Conservation (phyloP, 2,329 filamentous ascomycete genomes). For the Colletotrichum magnum region DNA sequence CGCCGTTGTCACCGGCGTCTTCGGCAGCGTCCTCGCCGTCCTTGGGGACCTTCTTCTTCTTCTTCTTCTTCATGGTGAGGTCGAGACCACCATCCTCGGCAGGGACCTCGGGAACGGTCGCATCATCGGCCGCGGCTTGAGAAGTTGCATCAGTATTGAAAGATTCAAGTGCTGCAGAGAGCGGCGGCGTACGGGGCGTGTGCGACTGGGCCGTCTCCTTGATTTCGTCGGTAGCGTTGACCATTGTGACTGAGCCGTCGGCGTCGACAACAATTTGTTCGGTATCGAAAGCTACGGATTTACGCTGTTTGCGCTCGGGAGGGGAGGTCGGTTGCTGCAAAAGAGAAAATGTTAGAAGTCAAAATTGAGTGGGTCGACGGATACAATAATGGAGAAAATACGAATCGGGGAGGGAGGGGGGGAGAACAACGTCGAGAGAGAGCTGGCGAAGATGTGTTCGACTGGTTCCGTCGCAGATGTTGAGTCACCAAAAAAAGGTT, state of each 20-base stretch:
- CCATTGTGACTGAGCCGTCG: conserved; percentile 87
- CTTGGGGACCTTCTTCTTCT: conserved; percentile 77
- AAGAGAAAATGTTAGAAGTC: conserved; percentile 30
- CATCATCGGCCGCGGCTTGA: conserved; percentile 56
- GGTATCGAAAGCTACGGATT: conserved; percentile 94
- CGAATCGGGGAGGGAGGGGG: conserved; percentile 11
- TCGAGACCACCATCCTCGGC: conserved; percentile 71
- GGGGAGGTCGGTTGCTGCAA: conserved; percentile 42
- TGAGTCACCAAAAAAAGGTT: conserved; percentile 38
- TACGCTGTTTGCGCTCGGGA: conserved; percentile 80
- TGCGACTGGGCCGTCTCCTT: conserved; percentile 88
- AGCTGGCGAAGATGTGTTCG: conserved; percentile 12
- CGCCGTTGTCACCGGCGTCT: conserved; percentile 63
- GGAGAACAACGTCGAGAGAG: conserved; percentile 26
- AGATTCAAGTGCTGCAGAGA: conserved; percentile 67
- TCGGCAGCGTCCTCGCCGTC: conserved; percentile 69
- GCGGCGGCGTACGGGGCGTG: conserved; percentile 75
- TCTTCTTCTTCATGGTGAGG: conserved; percentile 78
- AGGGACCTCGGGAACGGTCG: conserved; percentile 61
- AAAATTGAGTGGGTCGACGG: background rate
- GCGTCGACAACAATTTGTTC: conserved; percentile 89
- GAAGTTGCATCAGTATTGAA: conserved; percentile 66
- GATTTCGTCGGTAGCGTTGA: conserved; percentile 79
- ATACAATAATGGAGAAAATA: background rate
- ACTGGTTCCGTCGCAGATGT: conserved; percentile 4